Conservation (phyloP, 257 asterid genomes). For the Voacanga thouarsii region DNA sequence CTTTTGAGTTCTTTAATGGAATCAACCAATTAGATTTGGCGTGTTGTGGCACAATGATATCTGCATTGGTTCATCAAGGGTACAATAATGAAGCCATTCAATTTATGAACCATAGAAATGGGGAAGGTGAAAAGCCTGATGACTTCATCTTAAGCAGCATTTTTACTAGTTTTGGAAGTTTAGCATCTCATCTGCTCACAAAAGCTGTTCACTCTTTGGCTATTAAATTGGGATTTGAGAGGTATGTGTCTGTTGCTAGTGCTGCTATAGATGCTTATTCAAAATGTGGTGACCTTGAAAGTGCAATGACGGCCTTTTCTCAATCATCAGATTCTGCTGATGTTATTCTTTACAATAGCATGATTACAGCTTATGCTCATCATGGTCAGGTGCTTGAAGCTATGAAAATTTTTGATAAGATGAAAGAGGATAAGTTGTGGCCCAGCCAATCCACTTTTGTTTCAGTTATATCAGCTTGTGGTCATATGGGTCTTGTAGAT, state of each 20-base stretch:
- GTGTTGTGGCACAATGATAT: slow-evolving; percentile 5
- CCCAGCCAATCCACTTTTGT: slow-evolving; percentile 23
- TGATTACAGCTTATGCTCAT: slow-evolving; percentile 24
- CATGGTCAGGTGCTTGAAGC: slow-evolving; percentile 21
- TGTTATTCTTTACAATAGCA: slow-evolving; percentile 18
- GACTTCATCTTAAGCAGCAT: slow-evolving; percentile 18
- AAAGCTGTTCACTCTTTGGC: slow-evolving; percentile 15
- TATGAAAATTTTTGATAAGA: slow-evolving; percentile 15
- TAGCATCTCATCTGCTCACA: slow-evolving; percentile 14
- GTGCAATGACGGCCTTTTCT: slow-evolving; percentile 10
- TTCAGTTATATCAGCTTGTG: slow-evolving; percentile 20
- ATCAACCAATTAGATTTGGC: background rate
- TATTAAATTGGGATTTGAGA: slow-evolving; percentile 17
- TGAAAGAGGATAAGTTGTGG: slow-evolving; percentile 1
- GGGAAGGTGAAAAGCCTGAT: slow-evolving; percentile 13
- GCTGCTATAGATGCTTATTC: slow-evolving; percentile 21
- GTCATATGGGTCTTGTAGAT: slow-evolving; percentile 20
- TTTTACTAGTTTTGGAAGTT: slow-evolving; percentile 10
- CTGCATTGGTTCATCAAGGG: slow-evolving; percentile 12
- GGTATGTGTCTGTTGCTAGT: slow-evolving; percentile 11
- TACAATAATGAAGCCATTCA: slow-evolving; percentile 8
- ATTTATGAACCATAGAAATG: slow-evolving; percentile 3
- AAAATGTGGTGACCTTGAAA: slow-evolving; percentile 18
- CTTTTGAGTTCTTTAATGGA: slow-evolving; percentile 8
- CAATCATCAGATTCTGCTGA: slow-evolving; percentile 11